A percentile compares a stretch with the other conserved stretches of the same genome.
Evolutionary conservation across 305 asterid species (phyloP).

Genomic region (Rubia occidens): DNA sequence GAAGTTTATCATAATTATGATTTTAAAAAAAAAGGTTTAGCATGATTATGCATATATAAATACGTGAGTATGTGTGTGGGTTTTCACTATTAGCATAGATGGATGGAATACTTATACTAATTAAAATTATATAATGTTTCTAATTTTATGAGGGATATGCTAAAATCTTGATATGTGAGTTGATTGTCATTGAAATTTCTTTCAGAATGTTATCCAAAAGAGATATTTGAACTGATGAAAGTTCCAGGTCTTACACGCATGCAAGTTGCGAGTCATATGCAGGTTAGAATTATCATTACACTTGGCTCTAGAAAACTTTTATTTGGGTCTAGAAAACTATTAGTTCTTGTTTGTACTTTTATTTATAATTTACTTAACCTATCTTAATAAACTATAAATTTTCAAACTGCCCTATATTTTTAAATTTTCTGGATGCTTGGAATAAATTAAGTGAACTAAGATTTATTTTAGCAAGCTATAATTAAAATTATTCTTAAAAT

Average conservation of each 20-base stretch:
- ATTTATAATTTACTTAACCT: background rate
- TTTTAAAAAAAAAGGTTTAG: no score
- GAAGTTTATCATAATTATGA: no score
- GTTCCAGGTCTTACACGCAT: background rate
- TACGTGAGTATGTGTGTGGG: background rate
- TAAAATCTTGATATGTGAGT: background rate
- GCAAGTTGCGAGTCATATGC: background rate
- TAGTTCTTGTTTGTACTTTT: background rate
- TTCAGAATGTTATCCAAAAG: background rate
- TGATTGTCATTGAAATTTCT: background rate
- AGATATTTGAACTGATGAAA: background rate
- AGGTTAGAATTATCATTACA: background rate
- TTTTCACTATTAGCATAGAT: no score
- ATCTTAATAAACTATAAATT: background rate
- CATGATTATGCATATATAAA: background rate
- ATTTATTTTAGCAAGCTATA: background rate
- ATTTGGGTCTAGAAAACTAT: background rate
- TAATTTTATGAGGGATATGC: background rate
- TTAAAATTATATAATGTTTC: no score
- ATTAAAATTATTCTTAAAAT: no score
- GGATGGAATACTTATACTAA: background rate
- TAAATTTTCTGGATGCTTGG: background rate
- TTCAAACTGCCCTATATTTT: background rate
- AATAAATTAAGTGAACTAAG: background rate
- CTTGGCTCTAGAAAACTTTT: background rate